These are phyloP conservation scores for Rubroshorea leprosula DNA, from an alignment of 345 rosid species.

Conservation along the genomic window DNA sequence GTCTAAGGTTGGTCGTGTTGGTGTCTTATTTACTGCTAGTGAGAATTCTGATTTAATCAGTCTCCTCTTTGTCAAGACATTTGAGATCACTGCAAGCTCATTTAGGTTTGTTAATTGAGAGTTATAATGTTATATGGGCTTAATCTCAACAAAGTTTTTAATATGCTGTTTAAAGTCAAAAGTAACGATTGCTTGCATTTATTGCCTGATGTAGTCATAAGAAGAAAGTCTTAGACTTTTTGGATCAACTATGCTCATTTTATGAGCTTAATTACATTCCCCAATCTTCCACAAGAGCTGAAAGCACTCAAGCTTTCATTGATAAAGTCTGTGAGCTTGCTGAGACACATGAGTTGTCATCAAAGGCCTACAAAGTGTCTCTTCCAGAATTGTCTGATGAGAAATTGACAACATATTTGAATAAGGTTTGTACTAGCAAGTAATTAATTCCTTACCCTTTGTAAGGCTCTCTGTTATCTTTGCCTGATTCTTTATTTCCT, in stretches of 20 bases:
- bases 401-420: constrained; percentile 37
- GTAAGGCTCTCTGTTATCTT: background rate
- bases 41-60: constrained; percentile 42
- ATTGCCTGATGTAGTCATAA: constrained; percentile 55
- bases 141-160: constrained; percentile 1
- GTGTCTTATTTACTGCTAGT: constrained; percentile 61
- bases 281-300: constrained; percentile 42
- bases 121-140: no score
- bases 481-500: background rate
- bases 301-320: constrained; percentile 44
- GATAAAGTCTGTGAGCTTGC: constrained; percentile 76
- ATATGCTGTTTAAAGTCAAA: background rate
- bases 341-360: constrained; percentile 62
- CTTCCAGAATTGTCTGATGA: constrained; percentile 44
- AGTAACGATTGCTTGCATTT: constrained; percentile 20
- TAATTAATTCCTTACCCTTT: constrained; percentile 4
- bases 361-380: constrained; percentile 49
- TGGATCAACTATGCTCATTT: constrained; percentile 70
- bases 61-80: constrained; percentile 62
- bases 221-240: constrained; percentile 58
- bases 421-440: constrained; percentile 43
- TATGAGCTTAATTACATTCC: constrained; percentile 56
- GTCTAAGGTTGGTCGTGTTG: constrained; percentile 75
- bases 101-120: constrained; percentile 57
- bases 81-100: constrained; percentile 58